These are phyloP conservation scores for Penicillium sp. DNA, from an alignment of 2,329 filamentous ascomycete genomes.

Conservation along the genomic window DNA sequence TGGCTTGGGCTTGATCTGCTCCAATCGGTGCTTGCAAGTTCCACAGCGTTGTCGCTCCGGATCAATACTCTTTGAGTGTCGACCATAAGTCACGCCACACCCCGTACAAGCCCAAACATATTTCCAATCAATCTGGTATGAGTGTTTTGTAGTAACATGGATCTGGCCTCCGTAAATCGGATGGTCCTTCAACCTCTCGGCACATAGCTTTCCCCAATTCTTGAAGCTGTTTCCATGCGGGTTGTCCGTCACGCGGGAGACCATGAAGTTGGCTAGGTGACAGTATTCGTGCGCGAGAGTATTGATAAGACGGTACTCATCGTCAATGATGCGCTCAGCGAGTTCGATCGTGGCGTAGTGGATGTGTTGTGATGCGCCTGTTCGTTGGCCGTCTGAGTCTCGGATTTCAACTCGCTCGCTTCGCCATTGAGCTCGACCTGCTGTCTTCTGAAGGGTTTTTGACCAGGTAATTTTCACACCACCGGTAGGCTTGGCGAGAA, in stretches of 20 bases:
- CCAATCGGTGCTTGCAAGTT: slow-evolving; percentile 65
- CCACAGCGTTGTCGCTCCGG: slow-evolving; percentile 70
- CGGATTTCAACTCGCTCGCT: slow-evolving; percentile 43
- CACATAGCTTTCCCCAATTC: slow-evolving; percentile 55
- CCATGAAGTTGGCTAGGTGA: slow-evolving; percentile 88
- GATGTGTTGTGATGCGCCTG: slow-evolving; percentile 27
- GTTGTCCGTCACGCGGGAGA: slow-evolving; percentile 69
- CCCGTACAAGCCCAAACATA: slow-evolving; percentile 77
- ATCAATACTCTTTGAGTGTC: slow-evolving; percentile 85
- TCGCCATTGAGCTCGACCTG: slow-evolving; percentile 68
- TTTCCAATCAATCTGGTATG: slow-evolving; percentile 86
- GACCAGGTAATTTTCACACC: slow-evolving; percentile 61
- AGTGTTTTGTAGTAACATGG: slow-evolving; percentile 83
- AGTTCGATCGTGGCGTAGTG: slow-evolving; percentile 81
- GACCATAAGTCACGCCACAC: slow-evolving; percentile 71
- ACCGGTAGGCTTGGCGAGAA: slow-evolving; percentile 51
- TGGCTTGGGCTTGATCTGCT: slow-evolving; percentile 78
- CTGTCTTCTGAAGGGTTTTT: slow-evolving; percentile 61
- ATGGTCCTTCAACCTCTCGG: slow-evolving; percentile 33
- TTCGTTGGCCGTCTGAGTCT: background rate
- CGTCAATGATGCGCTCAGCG: slow-evolving; percentile 81
- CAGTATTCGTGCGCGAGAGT: slow-evolving; percentile 97
- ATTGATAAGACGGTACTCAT: slow-evolving; percentile 74
- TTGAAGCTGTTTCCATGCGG: slow-evolving; percentile 87
- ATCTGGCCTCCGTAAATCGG: slow-evolving; percentile 61